Evolutionary conservation across 2,329 filamentous ascomycete species (phyloP), one percentile per base, ranked within the genome.

Genomic region (Drechmeria coniospora): DNA sequence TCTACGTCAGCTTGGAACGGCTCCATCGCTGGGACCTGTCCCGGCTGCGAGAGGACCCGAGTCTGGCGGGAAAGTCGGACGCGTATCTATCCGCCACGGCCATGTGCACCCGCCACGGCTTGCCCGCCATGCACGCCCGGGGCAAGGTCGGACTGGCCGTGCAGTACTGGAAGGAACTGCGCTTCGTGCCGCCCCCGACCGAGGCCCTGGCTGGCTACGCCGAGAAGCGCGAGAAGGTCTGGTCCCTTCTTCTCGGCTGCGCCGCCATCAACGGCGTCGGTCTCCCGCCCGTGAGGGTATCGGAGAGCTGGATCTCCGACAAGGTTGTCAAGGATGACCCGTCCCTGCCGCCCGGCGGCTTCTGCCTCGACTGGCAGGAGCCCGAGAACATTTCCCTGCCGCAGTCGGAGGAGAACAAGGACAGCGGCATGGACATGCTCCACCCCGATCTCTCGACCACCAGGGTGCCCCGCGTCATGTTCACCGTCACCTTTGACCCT

Each of bases 161-260:
- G 21, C 76, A 83, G 37, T 92, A 87, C 47, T 90, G 81, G 81
- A 75, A 71, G 48, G 65, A 76, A 39, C 57, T 61, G 30, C 61
- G 68, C 25, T 58, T 65, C 25, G 48, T 70, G 11, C 51, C 46
- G 3, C 48, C 50, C 5, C 45, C 42, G 2, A 49, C 39, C 25
- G 48, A 51, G 25, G 46, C 51, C 12, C 49, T 56, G 18, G 46
- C 57, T 12, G 41, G 45, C 8, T 48, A 54, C 17, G 49, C 53
- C 18, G 49, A 55, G 15, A 48, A 57, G 6, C 45, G 43, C 15
- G 58, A 64, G 33, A 65, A 59, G 32, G 63, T 71, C 3, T 86
- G 77, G 68, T 70, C 69, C 0, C 60, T 87, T 6, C 54, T 74
- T 3, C 62, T 90, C 32, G 74, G 76, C 35, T 82, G 77, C 44